Conservation (phyloP, 768 basidiomycete species). For the Leccinellum luteum region DNA sequence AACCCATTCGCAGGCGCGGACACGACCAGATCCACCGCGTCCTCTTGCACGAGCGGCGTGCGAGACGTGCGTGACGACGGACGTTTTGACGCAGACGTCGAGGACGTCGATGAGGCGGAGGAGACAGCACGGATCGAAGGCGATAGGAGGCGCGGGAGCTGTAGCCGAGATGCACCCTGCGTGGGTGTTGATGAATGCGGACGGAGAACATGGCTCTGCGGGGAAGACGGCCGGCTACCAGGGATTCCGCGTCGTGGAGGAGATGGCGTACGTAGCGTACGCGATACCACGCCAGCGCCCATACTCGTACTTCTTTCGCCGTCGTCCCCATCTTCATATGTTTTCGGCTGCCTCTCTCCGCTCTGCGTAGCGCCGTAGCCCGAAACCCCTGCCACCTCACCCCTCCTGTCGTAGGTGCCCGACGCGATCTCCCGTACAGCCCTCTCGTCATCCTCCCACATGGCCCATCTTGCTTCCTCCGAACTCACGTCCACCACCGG, state of each 20-base stretch:
- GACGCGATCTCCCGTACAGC: slow-evolving; percentile 26
- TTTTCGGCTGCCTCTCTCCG: slow-evolving; percentile 4
- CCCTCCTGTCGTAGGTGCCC: slow-evolving; percentile 5
- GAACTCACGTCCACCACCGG: slow-evolving; percentile 87
- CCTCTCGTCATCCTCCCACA: slow-evolving; percentile 31
- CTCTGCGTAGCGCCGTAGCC: slow-evolving; percentile 30
- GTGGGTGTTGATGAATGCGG: slow-evolving; percentile 5
- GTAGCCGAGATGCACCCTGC: slow-evolving; percentile 4
- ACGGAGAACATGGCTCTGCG: neutral
- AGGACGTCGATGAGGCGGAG: neutral
- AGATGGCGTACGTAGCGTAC: slow-evolving; percentile 2
- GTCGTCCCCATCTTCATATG: slow-evolving; percentile 6
- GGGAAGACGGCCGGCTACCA: slow-evolving; percentile 12
- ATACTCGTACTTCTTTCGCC: slow-evolving; percentile 16
- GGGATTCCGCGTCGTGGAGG: slow-evolving; percentile 5
- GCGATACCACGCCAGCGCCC: neutral
- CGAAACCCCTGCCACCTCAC: neutral
- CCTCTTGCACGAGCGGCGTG: slow-evolving; percentile 36
- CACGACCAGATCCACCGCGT: slow-evolving; percentile 89
- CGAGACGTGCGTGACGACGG: neutral
- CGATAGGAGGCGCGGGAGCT: slow-evolving; percentile 11
- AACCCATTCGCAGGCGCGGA: slow-evolving; percentile 14
- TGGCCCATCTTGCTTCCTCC: slow-evolving; percentile 31
- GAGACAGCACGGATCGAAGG: neutral
- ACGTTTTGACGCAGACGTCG: neutral